A percentile compares a stretch with the other conserved stretches of the same genome.
Conservation (phyloP, 2,329 filamentous ascomycete genomes). For the Byssothecium circinans region DNA sequence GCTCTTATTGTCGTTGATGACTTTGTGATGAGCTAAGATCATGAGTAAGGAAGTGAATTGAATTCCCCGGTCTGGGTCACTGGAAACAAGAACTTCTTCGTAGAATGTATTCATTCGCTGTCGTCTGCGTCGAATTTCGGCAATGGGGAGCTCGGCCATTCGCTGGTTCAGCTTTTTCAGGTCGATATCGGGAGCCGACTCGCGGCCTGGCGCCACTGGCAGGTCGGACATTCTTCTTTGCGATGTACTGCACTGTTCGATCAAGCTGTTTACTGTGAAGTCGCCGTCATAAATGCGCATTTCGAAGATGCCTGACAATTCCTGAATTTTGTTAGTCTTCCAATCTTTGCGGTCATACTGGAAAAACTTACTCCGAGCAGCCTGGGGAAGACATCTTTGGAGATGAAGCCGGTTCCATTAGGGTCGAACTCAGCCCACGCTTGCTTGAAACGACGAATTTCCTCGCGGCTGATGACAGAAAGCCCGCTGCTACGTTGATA, state of each 20-base stretch:
- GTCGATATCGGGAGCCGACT: constrained; percentile 59
- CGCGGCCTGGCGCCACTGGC: constrained; percentile 45
- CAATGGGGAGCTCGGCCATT: constrained; percentile 71
- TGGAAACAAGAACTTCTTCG: constrained; percentile 92
- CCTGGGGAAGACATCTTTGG: constrained; percentile 84
- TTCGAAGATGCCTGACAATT: constrained; percentile 92
- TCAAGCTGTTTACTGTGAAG: constrained; percentile 80
- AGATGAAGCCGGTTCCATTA: constrained; percentile 86
- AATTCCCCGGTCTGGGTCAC: constrained; percentile 85
- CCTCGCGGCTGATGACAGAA: constrained; percentile 85
- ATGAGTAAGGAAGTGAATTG: constrained; percentile 90
- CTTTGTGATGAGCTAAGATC: constrained; percentile 97
- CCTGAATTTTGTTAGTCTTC: constrained; percentile 43
- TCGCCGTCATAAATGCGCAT: constrained; percentile 95
- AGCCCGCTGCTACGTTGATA: constrained; percentile 96
- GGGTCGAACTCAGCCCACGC: constrained; percentile 97
- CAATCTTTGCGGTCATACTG: not conserved
- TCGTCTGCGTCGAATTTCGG: constrained; percentile 72
- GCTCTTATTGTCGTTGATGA: constrained; percentile 97
- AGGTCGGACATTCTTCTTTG: constrained; percentile 53
- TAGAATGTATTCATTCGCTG: constrained; percentile 91
- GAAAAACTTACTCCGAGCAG: constrained; percentile 68
- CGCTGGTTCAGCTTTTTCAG: constrained; percentile 73
- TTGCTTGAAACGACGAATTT: constrained; percentile 96
- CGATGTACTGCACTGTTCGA: constrained; percentile 77